Evolutionary conservation across 2,329 filamentous ascomycete species (phyloP), one percentile per base, ranked within the genome.

Genomic region (Septoria petroselini): DNA sequence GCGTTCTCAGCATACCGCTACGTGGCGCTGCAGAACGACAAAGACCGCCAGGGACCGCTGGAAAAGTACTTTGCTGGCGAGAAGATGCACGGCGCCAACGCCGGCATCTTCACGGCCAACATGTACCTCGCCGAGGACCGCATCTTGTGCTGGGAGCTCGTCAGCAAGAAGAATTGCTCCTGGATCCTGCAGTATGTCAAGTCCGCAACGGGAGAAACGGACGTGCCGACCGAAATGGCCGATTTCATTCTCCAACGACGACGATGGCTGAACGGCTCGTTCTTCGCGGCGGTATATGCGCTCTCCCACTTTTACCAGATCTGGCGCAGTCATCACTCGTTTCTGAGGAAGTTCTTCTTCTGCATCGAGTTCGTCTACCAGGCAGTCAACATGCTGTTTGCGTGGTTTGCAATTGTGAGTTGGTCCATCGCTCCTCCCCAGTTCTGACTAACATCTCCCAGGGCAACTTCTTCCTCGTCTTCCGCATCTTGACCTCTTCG

Each of bases 111-210:
- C 73, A 95, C 91, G 2, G 91, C 93, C 60, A 98, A 98, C 71
- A 98, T 98, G 93, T 98, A 97, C 67, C 81, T 98, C 51, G 93
- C 93, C 48, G 93, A 98, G 68, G 93, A 98, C 79, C 88, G 93
- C 77, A 98, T 98, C 67, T 83, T 98, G 29, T 98, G 93, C 71
- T 98, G 95, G 77, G 93, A 98, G 72, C 83, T 98, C 43, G 93
- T 98, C 54, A 89, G 91, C 38, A 98, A 98, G 75, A 84, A 93
- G 57, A 96, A 96, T 67, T 96, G 91, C 68, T 87, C 91, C 65
- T 98, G 93, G 93, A 88, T 97, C 53, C 73, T 98, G 63, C 91
- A 96, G 66, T 98, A 98, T 66, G 93, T 98, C 76, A 98, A 98
- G 73, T 96, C 91, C 2, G 88, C 93, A 9, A 95, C 83, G 7